Percentiles rank a stretch among this genome's conserved stretches.
Conservation (phyloP, 208 protist species). For the Trypanosoma brucei region DNA sequence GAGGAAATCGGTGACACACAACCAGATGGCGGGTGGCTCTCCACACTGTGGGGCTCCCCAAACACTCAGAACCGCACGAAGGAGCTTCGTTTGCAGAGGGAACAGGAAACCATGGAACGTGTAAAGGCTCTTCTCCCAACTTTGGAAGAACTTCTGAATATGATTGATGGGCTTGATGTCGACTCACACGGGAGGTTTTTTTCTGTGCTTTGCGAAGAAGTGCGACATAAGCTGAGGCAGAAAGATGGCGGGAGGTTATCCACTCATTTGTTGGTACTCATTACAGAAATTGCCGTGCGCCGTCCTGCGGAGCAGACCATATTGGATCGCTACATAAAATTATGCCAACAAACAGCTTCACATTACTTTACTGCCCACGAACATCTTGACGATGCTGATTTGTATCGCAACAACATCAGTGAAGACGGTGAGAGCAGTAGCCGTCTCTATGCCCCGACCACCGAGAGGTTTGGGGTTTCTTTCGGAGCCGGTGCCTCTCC, state of each 20-base stretch:
- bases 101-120: constrained; percentile 23
- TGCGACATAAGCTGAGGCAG: background rate
- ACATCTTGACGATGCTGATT: background rate
- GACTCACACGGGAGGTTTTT: constrained; percentile 12
- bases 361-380: constrained; percentile 6
- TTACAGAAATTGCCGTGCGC: constrained; percentile 20
- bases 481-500: background rate
- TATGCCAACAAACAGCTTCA: constrained; percentile 16
- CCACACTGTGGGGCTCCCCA: constrained; percentile 34
- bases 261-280: constrained; percentile 28
- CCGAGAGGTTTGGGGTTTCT: background rate
- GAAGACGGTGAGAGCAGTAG: background rate
- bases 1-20: constrained; percentile 2
- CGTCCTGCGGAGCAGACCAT: constrained; percentile 2
- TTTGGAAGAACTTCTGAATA: constrained; percentile 36
- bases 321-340: constrained; percentile 11
- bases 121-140: constrained; percentile 27
- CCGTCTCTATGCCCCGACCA: background rate
- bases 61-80: constrained; percentile 11
- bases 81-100: constrained; percentile 17
- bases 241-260: constrained; percentile 11
- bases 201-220: constrained; percentile 14
- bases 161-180: constrained; percentile 23
- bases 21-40: constrained; percentile 43
- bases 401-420: background rate